phyloP scores from a whole-genome alignment of 352 stramenopile species.

The Globisporangium splendens region DNA sequence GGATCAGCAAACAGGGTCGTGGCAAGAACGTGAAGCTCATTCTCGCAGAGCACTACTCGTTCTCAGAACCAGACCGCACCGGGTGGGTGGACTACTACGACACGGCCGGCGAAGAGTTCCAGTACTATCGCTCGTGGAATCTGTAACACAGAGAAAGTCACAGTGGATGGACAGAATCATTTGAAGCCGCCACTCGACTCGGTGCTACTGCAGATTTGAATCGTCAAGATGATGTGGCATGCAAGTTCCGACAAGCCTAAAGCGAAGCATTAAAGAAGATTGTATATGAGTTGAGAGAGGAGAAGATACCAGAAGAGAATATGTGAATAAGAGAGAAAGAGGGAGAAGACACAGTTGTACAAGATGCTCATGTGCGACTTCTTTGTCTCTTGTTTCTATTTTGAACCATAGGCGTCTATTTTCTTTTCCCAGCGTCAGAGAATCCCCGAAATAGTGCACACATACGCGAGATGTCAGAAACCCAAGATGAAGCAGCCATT shows the following conservation, averaged over 20 bases:
- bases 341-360: neutral
- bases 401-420: neutral
- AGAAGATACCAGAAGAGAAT: neutral
- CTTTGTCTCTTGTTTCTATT: neutral
- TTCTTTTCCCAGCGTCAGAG: neutral
- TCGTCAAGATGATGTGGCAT: too few relatives aligned
- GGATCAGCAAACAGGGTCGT: constrained; percentile 37
- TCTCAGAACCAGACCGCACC: constrained; percentile 63
- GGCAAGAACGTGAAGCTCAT: constrained; percentile 60
- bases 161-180: too few relatives aligned
- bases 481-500: neutral
- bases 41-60: constrained; percentile 66
- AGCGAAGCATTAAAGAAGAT: too few relatives aligned
- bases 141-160: constrained; percentile 23
- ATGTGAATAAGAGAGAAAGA: constrained; percentile 5
- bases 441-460: neutral
- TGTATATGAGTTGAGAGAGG: neutral
- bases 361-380: neutral
- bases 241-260: too few relatives aligned
- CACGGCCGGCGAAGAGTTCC: constrained; percentile 69
- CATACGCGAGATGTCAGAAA: neutral
- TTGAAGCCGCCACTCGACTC: too few relatives aligned
- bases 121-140: constrained; percentile 69
- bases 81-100: constrained; percentile 71
- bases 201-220: neutral